Percentiles rank a stretch among this genome's conserved stretches.
Evolutionary conservation across 768 basidiomycete species (phyloP).

Genomic region (Coprinopsis cinerea): DNA sequence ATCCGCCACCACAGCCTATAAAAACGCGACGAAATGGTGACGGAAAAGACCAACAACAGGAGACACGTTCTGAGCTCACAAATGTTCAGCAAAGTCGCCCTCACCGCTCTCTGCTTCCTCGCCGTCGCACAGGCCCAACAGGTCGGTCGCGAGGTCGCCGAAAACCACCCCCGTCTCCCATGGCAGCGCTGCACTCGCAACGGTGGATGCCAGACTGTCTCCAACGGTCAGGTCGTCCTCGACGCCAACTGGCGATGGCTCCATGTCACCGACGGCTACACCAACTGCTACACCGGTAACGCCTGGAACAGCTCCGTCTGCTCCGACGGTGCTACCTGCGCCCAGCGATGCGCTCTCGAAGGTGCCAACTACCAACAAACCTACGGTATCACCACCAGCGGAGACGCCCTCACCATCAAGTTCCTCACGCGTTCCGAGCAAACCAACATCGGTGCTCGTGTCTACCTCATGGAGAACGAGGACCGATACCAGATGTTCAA

Average conservation of each 20-base stretch:
- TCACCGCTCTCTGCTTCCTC: slow-evolving; percentile 22
- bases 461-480: slow-evolving; percentile 46
- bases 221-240: slow-evolving; percentile 27
- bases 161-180: slow-evolving; percentile 35
- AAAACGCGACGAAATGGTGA: too few species aligned
- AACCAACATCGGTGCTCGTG: slow-evolving; percentile 37
- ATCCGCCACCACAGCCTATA: too few species aligned
- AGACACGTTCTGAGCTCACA: too few species aligned
- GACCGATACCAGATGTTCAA: slow-evolving; percentile 39
- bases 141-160: slow-evolving; percentile 35
- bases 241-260: slow-evolving; percentile 43
- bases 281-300: slow-evolving; percentile 27
- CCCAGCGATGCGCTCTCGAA: slow-evolving; percentile 24
- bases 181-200: slow-evolving; percentile 31
- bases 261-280: slow-evolving; percentile 20
- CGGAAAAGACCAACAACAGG: too few species aligned
- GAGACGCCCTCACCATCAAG: slow-evolving; percentile 41
- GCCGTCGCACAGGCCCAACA: slow-evolving; percentile 35
- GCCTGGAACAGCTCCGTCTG: slow-evolving; percentile 29
- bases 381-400: slow-evolving; percentile 27
- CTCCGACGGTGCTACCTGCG: slow-evolving; percentile 33
- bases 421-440: slow-evolving; percentile 35
- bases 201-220: slow-evolving; percentile 23
- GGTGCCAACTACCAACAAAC: slow-evolving; percentile 29
- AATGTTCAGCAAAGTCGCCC: slow-evolving; percentile 11